Evolutionary conservation across 2,329 filamentous ascomycete species (phyloP).

Genomic region (Alternaria triticimaculans): DNA sequence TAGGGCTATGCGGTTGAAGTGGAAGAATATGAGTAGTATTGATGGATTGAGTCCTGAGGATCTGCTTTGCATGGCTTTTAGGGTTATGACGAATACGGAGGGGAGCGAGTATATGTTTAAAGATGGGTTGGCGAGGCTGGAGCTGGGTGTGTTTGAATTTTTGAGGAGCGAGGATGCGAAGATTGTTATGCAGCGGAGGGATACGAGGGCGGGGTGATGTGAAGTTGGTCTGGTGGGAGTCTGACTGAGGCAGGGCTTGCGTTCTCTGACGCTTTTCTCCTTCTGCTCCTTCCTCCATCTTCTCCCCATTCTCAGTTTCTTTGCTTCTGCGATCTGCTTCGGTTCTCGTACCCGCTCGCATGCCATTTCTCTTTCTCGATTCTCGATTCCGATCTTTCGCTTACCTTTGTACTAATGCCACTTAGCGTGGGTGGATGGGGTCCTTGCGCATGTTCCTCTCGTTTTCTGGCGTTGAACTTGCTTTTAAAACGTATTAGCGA

Average conservation of each 20-base stretch:
- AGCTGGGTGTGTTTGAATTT: conserved; percentile 41
- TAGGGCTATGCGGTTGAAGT: conserved; percentile 42
- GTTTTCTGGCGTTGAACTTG: not conserved
- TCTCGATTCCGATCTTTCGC: not conserved
- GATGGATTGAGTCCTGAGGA: conserved; percentile 43
- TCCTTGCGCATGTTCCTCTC: not conserved
- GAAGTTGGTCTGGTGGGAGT: no score
- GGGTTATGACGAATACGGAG: conserved; percentile 42
- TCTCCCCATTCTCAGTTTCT: not conserved
- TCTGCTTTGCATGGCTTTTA: conserved; percentile 40
- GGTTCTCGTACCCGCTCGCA: not conserved
- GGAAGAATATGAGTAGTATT: conserved; percentile 46
- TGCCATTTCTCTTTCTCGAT: not conserved
- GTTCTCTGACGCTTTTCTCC: not conserved
- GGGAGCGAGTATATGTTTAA: conserved; percentile 45
- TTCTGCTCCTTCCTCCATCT: not conserved
- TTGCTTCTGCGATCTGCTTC: not conserved
- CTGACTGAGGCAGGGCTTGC: no score
- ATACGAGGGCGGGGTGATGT: conserved; percentile 10
- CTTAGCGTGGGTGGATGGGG: conserved; percentile 6
- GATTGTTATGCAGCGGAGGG: conserved; percentile 40
- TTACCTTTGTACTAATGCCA: conserved; percentile 6
- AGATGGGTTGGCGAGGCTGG: conserved; percentile 38
- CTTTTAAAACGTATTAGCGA: conserved; percentile 28
- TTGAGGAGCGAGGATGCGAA: conserved; percentile 39